A percentile compares a stretch with the other conserved stretches of the same genome.
These are phyloP conservation scores for Carpinus fangiana DNA, from an alignment of 306 rosid species.

Conservation along the genomic window DNA sequence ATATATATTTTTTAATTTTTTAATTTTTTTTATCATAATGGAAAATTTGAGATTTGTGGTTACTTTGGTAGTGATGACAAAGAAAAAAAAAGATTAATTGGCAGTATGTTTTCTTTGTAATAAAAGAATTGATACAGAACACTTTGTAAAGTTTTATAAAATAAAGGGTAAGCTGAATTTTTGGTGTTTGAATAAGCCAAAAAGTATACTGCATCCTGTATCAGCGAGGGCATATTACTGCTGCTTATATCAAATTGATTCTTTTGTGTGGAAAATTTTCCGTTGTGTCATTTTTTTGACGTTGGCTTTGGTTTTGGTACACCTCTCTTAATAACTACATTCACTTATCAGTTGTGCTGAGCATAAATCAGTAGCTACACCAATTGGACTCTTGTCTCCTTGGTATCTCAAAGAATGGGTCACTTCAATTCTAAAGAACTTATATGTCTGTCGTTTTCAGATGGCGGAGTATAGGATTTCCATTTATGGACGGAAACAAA, in stretches of 20 bases:
- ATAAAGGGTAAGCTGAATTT: background rate
- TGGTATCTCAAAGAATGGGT: background rate
- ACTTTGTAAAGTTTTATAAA: background rate
- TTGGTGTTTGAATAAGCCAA: background rate
- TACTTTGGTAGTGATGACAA: background rate
- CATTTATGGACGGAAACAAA: conserved; percentile 85
- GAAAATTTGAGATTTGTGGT: background rate
- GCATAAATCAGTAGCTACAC: background rate
- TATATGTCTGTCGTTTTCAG: conserved; percentile 42
- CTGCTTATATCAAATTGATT: background rate
- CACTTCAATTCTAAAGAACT: background rate
- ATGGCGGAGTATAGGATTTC: conserved; percentile 96
- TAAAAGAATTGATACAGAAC: background rate
- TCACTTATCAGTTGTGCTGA: background rate
- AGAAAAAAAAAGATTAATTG: background rate
- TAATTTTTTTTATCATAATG: background rate
- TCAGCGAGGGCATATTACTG: background rate
- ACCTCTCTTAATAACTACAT: background rate
- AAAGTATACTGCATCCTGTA: background rate
- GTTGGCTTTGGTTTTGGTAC: background rate
- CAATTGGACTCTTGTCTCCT: background rate
- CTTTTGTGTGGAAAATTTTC: background rate
- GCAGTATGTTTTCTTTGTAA: background rate
- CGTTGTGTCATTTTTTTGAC: background rate
- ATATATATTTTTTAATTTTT: too few species aligned